Evolutionary conservation across 2,329 filamentous ascomycete species (phyloP), one percentile per base, ranked within the genome.

Genomic region (Ophiostoma sp.): DNA sequence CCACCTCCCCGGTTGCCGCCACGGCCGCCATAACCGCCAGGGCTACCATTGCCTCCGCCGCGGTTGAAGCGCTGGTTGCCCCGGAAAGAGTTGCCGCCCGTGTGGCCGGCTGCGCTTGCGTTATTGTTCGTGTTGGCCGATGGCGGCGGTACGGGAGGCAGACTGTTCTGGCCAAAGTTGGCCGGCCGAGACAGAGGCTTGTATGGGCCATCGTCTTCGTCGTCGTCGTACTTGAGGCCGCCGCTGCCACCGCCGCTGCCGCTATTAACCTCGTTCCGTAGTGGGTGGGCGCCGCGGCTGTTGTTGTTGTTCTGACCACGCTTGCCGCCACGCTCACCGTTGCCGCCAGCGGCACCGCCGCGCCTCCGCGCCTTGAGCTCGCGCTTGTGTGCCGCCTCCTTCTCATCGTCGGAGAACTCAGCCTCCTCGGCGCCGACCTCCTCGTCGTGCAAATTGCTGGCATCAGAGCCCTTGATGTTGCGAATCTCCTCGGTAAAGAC

Each of bases 391-490:
- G 94, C 93, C 8, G 92, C 92, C 82, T 99, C 96, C 77, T 93
- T 92, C 82, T 99, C 96, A 78, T 99, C 96, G 77, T 99, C 96
- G 0, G 95, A 98, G 81, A 98, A 98, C 80, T 98, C 96, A 77
- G 94, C 88, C 80, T 98, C 95, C 50, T 97, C 93, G 42, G 92
- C 91, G 19, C 84, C 90, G 8, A 94, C 88, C 83, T 98, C 95
- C 81, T 99, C 96, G 77, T 98, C 96, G 81, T 97, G 92, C 72
- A 97, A 87, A 80, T 98, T 98, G 70, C 94, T 97, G 9, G 96
- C 95, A 81, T 99, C 96, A 11, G 94, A 96, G 74, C 94, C 94
- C 83, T 97, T 98, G 78, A 92, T 80, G 70, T 86, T 87, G 81
- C 92, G 92, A 73, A 98, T 84, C 7, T 91, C 90, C 80, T 96